These are phyloP conservation scores for Rhizopogon sp. DNA, from an alignment of 768 basidiomycete species.

Conservation along the genomic window DNA sequence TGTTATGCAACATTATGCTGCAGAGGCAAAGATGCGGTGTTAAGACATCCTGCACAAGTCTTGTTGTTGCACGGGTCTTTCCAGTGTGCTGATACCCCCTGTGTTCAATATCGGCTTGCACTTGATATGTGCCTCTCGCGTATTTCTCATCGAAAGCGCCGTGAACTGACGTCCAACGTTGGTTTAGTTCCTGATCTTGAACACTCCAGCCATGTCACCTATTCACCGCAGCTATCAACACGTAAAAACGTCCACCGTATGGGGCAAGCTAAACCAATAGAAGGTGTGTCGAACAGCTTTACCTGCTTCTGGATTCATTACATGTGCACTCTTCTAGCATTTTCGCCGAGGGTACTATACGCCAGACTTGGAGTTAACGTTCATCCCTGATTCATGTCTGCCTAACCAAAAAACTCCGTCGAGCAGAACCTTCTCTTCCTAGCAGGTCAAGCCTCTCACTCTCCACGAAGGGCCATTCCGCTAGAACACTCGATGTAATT, in stretches of 20 bases:
- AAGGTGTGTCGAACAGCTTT: conserved; percentile 38
- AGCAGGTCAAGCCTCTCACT: conserved; percentile 47
- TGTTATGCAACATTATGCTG: no score
- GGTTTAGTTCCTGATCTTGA: conserved; percentile 2
- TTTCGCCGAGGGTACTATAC: background rate
- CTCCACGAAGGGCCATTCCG: conserved; percentile 62
- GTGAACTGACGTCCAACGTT: conserved; percentile 83
- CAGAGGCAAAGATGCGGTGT: no score
- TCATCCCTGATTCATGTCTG: no score
- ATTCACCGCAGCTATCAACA: conserved; percentile 66
- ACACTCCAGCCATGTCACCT: no score
- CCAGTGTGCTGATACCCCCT: no score
- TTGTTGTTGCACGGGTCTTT: no score
- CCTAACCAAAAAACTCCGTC: conserved; percentile 49
- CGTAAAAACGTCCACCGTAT: conserved; percentile 74
- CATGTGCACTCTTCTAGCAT: conserved; percentile 63
- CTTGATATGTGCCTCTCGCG: conserved; percentile 63
- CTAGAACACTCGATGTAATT: conserved; percentile 62
- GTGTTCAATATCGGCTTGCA: conserved; percentile 25
- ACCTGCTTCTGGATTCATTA: conserved; percentile 3
- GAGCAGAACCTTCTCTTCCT: conserved; percentile 72
- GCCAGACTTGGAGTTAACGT: no score
- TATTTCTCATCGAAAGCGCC: conserved; percentile 72
- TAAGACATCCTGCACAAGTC: no score
- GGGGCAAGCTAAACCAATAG: conserved; percentile 63